Evolutionary conservation across 1,284 basidiomycete species (phyloP).

Genomic region (Malassezia restricta): DNA sequence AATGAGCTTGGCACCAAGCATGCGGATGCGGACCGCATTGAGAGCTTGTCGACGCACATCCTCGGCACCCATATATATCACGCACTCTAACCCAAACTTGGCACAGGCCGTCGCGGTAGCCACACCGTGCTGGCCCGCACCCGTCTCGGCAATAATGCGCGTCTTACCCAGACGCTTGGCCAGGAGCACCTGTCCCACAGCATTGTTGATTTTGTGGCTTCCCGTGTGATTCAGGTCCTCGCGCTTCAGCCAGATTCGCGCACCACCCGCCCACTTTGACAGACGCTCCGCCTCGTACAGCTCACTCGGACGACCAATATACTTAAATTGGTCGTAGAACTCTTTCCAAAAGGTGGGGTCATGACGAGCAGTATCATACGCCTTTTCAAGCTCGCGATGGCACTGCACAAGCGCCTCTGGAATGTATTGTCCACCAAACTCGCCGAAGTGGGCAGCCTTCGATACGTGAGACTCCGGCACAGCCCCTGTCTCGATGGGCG

Average conservation of each 20-base stretch:
- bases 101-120: constrained; percentile 97
- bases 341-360: constrained; percentile 91
- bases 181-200: constrained; percentile 58
- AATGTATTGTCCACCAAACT: constrained; percentile 93
- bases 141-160: constrained; percentile 95
- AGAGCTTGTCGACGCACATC: constrained; percentile 87
- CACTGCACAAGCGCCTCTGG: constrained; percentile 88
- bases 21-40: constrained; percentile 95
- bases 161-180: constrained; percentile 86
- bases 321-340: constrained; percentile 74
- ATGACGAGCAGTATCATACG: constrained; percentile 69
- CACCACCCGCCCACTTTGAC: constrained; percentile 66
- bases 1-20: constrained; percentile 76
- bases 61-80: constrained; percentile 98
- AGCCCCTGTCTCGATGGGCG: not conserved
- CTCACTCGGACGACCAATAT: constrained; percentile 66
- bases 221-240: constrained; percentile 62
- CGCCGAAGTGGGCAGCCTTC: constrained; percentile 60
- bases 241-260: constrained; percentile 94
- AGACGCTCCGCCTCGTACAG: constrained; percentile 65
- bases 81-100: constrained; percentile 85
- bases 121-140: constrained; percentile 96
- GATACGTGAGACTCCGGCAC: not conserved
- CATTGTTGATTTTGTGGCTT: constrained; percentile 47
- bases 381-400: constrained; percentile 76